Conservation (phyloP, 805 yeast genomes). For the Yarrowia bubula region DNA sequence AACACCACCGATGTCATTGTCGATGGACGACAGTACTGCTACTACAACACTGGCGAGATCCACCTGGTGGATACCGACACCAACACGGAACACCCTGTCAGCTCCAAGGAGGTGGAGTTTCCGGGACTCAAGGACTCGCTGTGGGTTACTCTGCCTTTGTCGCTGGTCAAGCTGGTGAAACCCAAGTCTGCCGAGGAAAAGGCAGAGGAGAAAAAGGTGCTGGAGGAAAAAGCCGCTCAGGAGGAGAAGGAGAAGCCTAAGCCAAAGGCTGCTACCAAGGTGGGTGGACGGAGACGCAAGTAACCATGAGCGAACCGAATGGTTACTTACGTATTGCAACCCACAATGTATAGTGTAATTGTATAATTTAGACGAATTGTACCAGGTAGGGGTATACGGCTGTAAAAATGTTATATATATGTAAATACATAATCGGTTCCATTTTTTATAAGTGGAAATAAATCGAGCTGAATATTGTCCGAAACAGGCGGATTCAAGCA, state of each 20-base stretch:
- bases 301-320: not conserved
- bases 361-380: too few relatives aligned
- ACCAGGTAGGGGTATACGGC: too few relatives aligned
- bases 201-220: slow-evolving; percentile 2
- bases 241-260: slow-evolving; percentile 28
- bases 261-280: slow-evolving; percentile 31
- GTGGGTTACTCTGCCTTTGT: slow-evolving; percentile 34
- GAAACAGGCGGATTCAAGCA: too few relatives aligned
- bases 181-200: slow-evolving; percentile 29
- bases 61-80: slow-evolving; percentile 34
- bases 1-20: slow-evolving; percentile 18
- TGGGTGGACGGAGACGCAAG: slow-evolving; percentile 30
- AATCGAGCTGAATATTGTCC: too few relatives aligned
- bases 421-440: too few relatives aligned
- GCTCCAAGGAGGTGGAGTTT: slow-evolving; percentile 34
- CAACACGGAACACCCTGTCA: slow-evolving; percentile 38
- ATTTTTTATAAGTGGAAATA: too few relatives aligned
- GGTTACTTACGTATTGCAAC: too few relatives aligned
- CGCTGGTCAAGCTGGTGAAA: slow-evolving; percentile 30
- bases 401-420: too few relatives aligned
- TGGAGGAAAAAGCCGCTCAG: not conserved
- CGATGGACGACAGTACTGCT: slow-evolving; percentile 24
- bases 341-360: too few relatives aligned
- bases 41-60: slow-evolving; percentile 35
- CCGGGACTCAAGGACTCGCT: slow-evolving; percentile 41